phyloP scores from a whole-genome alignment of 2,329 filamentous ascomycete genomes.

The Blastomyces silverae region DNA sequence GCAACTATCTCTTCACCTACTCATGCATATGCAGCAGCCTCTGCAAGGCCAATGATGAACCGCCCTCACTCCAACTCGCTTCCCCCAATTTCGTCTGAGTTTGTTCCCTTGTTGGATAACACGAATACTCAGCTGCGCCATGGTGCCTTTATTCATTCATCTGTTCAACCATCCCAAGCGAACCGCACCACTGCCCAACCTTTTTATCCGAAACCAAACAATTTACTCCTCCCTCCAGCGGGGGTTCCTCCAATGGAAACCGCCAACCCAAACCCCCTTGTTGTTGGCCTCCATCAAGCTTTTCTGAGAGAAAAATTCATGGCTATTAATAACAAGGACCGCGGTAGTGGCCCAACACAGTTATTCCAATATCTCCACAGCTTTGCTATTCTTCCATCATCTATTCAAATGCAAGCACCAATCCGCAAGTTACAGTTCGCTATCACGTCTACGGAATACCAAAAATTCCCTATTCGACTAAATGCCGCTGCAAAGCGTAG shows the following conservation, averaged over 20 bases:
- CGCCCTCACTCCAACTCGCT: background rate
- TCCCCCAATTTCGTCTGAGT: background rate
- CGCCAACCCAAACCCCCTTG: conserved; percentile 40
- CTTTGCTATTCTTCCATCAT: conserved; percentile 29
- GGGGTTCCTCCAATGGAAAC: conserved; percentile 33
- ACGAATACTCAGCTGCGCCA: background rate
- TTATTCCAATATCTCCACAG: conserved; percentile 35
- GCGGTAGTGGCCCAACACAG: conserved; percentile 18
- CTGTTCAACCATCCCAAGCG: background rate
- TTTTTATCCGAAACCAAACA: background rate
- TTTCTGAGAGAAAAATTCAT: conserved; percentile 39
- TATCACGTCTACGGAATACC: conserved; percentile 28
- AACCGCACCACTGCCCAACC: background rate
- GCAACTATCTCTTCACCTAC: background rate
- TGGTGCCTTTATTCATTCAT: conserved; percentile 4
- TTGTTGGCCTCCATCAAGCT: conserved; percentile 53
- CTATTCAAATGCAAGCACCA: conserved; percentile 26
- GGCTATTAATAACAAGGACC: background rate
- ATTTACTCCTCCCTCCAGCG: conserved; percentile 33
- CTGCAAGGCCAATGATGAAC: background rate
- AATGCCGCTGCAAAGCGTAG: conserved; percentile 21
- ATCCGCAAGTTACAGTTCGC: conserved; percentile 34
- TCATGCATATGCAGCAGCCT: background rate
- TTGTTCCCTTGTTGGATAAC: background rate
- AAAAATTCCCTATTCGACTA: conserved; percentile 31